Percentiles rank a stretch among this genome's conserved stretches.
phyloP scores from a whole-genome alignment of 257 asterid species.

The Schizonepeta tenuifolia region DNA sequence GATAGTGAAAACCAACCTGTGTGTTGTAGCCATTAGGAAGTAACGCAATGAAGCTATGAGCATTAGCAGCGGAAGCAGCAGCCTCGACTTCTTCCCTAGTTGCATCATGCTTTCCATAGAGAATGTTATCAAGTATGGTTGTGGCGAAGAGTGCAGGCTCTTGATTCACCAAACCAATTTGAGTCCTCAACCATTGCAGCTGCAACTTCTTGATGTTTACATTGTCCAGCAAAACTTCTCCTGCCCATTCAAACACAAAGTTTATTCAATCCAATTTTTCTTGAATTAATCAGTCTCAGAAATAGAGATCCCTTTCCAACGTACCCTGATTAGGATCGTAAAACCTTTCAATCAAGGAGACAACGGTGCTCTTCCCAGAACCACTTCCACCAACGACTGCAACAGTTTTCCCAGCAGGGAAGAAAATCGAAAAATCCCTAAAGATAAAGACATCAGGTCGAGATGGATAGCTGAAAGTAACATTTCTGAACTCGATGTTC shows the following conservation, averaged over 20 bases:
- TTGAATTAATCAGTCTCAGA: neutral
- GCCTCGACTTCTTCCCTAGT: conserved; percentile 85
- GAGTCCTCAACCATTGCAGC: conserved; percentile 71
- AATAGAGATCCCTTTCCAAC: neutral
- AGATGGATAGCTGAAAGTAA: conserved; percentile 90
- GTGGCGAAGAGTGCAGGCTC: conserved; percentile 98
- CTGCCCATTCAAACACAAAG: conserved; percentile 39
- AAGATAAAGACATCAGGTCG: conserved; percentile 93
- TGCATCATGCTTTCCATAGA: conserved; percentile 93
- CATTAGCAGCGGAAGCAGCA: conserved; percentile 91
- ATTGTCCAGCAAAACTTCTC: conserved; percentile 82
- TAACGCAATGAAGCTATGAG: conserved; percentile 79
- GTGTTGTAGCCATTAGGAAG: conserved; percentile 93
- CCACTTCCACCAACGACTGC: conserved; percentile 97
- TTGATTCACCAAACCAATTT: conserved; percentile 93
- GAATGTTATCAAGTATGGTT: conserved; percentile 85
- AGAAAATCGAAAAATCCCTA: conserved; percentile 85
- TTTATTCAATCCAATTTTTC: conserved; percentile 6
- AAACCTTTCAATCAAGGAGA: conserved; percentile 78
- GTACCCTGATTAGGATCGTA: conserved; percentile 94
- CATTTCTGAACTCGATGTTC: conserved; percentile 74
- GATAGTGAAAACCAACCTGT: conserved; percentile 52
- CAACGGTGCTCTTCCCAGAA: conserved; percentile 87
- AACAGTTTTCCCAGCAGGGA: conserved; percentile 91
- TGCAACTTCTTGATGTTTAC: conserved; percentile 80